Conservation (phyloP, 169 alveolate species). For the Amoebophrya sp. region DNA sequence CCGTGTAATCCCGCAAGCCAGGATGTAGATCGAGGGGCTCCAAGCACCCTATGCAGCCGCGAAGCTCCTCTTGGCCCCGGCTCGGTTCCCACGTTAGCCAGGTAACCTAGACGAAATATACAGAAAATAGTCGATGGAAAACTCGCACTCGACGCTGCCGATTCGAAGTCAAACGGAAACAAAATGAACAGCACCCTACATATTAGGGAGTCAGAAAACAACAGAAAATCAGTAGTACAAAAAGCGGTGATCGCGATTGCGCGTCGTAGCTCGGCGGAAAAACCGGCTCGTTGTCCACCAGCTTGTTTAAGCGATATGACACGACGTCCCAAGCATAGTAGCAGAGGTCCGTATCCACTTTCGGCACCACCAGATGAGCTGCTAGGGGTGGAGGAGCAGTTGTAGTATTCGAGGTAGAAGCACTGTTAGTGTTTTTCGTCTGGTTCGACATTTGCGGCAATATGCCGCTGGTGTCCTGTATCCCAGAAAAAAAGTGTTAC, state of each 20-base stretch:
- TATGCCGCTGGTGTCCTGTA: too few relatives aligned
- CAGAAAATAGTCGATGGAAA: neutral
- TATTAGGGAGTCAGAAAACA: neutral
- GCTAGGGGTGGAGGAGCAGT: neutral
- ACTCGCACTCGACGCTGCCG: neutral
- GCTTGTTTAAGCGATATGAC: neutral
- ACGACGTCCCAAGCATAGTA: neutral
- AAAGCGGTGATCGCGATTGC: neutral
- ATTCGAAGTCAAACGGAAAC: neutral
- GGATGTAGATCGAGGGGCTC: neutral
- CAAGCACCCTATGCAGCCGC: neutral
- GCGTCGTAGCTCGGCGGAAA: neutral
- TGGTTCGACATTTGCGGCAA: neutral
- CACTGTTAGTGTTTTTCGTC: neutral
- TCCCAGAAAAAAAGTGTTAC: too few relatives aligned
- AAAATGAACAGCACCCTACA: neutral
- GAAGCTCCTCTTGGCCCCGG: neutral
- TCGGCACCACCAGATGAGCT: neutral
- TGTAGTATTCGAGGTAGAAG: neutral
- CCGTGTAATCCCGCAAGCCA: neutral
- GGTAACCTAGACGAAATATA: neutral
- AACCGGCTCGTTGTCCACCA: neutral
- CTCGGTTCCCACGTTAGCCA: neutral
- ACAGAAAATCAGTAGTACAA: neutral
- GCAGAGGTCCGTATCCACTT: neutral